Evolutionary conservation across 2,329 filamentous ascomycete species (phyloP), one percentile per base, ranked within the genome.

Genomic region (Trichothecium roseum): DNA sequence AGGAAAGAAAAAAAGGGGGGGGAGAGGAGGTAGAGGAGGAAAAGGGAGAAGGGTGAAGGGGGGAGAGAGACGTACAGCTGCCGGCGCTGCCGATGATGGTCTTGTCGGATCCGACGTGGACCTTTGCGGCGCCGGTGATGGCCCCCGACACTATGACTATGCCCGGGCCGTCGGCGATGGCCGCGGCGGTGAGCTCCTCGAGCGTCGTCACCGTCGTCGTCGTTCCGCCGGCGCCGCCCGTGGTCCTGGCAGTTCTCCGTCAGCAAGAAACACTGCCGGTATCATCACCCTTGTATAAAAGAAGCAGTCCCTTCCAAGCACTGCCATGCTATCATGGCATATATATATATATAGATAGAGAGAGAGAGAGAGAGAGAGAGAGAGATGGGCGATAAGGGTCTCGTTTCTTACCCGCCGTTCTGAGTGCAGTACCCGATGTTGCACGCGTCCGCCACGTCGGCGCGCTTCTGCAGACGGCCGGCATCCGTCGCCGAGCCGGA

Each of bases 61-160:
- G n/a, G n/a, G n/a, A n/a, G n/a, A n/a, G 24, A 14, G 9, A 29
- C 40, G 14, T 36, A 42, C 58, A 51, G 33, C 44, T 47, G 31
- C 51, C 51, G 12, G 42, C 17, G 15, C 44, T 50, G 28, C 63
- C 63, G 30, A 67, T 53, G 41, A 66, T 60, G 34, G 52, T 60
- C 45, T 62, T 65, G 51, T 66, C 59, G 36, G 59, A 62, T 18
- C 53, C 53, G 16, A 66, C 53, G 18, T 52, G 47, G 35, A 57
- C 48, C 1, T 31, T 44, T 6, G 48, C 45, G 15, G 30, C 46
- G 6, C 52, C 52, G 3, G 42, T 43, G 16, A 55, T 45, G 26
- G 47, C 39, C 8, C 52, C 52, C 5, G 46, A 49, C 8, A 55
- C 46, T 4, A 55, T 40, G 18, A 55, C 55, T 4, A 46, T 54